Percentiles rank a stretch among this genome's conserved stretches.
Evolutionary conservation across 1,284 basidiomycete species (phyloP).

Genomic region (Moesziomyces sp.): DNA sequence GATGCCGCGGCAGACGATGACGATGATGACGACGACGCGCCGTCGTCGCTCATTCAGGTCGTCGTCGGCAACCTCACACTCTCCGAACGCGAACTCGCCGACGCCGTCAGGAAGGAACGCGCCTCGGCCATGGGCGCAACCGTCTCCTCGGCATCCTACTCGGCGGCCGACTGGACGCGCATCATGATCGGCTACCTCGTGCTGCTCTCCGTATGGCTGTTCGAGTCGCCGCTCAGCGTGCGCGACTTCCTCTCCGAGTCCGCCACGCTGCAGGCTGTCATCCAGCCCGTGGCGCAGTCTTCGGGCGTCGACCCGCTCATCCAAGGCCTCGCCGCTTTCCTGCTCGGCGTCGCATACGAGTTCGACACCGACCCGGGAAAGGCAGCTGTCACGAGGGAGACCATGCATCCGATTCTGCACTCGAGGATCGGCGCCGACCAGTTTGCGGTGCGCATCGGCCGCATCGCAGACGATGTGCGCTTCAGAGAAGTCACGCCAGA

Average conservation of each 20-base stretch:
- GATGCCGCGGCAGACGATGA: constrained; percentile 51
- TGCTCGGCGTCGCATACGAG: constrained; percentile 87
- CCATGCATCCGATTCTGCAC: constrained; percentile 78
- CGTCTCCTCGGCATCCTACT: constrained; percentile 26
- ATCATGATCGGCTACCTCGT: constrained; percentile 86
- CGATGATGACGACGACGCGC: constrained; percentile 70
- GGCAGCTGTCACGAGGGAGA: constrained; percentile 48
- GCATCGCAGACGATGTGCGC: constrained; percentile 87
- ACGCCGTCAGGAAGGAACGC: constrained; percentile 61
- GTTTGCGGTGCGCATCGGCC: constrained; percentile 84
- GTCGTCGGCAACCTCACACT: constrained; percentile 75
- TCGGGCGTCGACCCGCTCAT: constrained; percentile 85
- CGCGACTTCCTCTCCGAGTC: constrained; percentile 87
- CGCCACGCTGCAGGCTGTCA: constrained; percentile 80
- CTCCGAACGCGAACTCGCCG: constrained; percentile 72
- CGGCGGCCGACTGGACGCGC: constrained; percentile 77
- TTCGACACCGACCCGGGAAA: constrained; percentile 57
- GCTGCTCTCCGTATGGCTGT: constrained; percentile 90
- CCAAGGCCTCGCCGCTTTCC: constrained; percentile 89
- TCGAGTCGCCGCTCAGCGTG: constrained; percentile 90
- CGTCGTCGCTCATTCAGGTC: constrained; percentile 71
- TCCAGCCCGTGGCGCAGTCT: constrained; percentile 91
- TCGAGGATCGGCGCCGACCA: constrained; percentile 84
- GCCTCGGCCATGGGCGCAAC: constrained; percentile 38
- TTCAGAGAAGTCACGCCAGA: constrained; percentile 91